Evolutionary conservation across 225 moss, liverwort and hornwort species (phyloP).

Genomic region (Polytrichum commune): DNA sequence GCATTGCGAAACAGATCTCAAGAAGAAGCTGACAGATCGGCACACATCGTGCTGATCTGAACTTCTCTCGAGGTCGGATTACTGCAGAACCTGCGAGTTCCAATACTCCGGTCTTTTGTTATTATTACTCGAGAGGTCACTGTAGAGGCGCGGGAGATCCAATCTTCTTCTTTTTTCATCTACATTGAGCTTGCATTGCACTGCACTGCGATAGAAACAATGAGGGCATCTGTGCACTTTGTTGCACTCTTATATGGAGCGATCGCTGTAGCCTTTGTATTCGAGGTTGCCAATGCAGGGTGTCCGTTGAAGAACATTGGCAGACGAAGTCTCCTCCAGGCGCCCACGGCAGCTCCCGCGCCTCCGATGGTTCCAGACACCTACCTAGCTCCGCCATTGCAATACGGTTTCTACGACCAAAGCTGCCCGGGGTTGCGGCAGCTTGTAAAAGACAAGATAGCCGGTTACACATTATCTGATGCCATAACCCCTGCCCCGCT

Average conservation of each 20-base stretch:
- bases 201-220: background rate
- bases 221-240: slow-evolving; percentile 1
- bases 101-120: too few relatives aligned
- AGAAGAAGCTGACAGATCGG: too few relatives aligned
- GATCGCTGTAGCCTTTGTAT: background rate
- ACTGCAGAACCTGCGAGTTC: too few relatives aligned
- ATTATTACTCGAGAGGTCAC: too few relatives aligned
- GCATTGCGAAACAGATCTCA: too few relatives aligned
- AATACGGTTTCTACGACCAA: slow-evolving; percentile 32
- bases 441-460: slow-evolving; percentile 31
- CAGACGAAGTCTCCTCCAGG: slow-evolving; percentile 29
- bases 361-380: slow-evolving; percentile 4
- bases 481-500: slow-evolving; percentile 48
- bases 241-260: background rate
- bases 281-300: slow-evolving; percentile 3
- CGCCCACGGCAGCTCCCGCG: slow-evolving; percentile 6
- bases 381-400: slow-evolving; percentile 2
- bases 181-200: too few relatives aligned
- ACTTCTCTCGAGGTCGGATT: too few relatives aligned
- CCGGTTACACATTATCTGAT: slow-evolving; percentile 12
- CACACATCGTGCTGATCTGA: too few relatives aligned
- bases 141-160: too few relatives aligned
- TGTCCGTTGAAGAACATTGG: slow-evolving; percentile 20
- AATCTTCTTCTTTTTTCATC: too few relatives aligned
- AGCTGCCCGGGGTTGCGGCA: slow-evolving; percentile 36